A percentile compares a stretch with the other conserved stretches of the same genome.
Conservation (phyloP, 495 filamentous ascomycete genomes). For the Annulohypoxylon bovei region DNA sequence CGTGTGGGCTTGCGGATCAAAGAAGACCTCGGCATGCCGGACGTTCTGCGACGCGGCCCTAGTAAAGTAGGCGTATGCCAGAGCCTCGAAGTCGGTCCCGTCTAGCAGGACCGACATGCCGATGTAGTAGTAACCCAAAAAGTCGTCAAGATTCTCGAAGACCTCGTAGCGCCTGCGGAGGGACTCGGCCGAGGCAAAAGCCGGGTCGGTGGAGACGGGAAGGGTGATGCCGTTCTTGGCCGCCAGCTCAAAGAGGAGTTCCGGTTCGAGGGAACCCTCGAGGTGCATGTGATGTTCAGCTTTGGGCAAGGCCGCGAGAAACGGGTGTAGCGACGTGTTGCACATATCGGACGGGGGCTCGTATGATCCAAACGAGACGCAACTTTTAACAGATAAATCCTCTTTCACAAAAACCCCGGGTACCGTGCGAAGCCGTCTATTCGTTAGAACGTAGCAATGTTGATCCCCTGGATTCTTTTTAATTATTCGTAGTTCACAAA, state of each 20-base stretch:
- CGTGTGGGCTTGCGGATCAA: constrained; percentile 80
- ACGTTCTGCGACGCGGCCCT: constrained; percentile 69
- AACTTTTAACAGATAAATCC: neutral
- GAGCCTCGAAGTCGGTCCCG: constrained; percentile 72
- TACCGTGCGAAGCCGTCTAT: neutral
- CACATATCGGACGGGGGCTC: constrained; percentile 55
- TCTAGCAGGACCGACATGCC: constrained; percentile 71
- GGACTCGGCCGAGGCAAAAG: constrained; percentile 68
- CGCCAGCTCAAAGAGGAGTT: constrained; percentile 75
- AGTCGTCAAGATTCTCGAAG: constrained; percentile 79
- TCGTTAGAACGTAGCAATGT: neutral
- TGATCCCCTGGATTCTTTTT: neutral
- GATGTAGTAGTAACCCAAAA: constrained; percentile 80
- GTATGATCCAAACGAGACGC: neutral
- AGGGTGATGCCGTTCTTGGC: constrained; percentile 68
- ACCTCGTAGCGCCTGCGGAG: constrained; percentile 67
- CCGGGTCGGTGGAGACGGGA: constrained; percentile 62
- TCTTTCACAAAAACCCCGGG: neutral
- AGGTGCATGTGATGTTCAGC: constrained; percentile 84
- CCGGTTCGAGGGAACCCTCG: constrained; percentile 74
- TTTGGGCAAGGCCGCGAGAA: constrained; percentile 76
- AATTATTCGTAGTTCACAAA: neutral
- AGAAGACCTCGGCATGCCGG: constrained; percentile 80
- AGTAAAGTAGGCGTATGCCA: constrained; percentile 77
- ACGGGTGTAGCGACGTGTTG: constrained; percentile 63